Conservation (phyloP, 2,329 filamentous ascomycete genomes). For the Trichophyton verrucosum region DNA sequence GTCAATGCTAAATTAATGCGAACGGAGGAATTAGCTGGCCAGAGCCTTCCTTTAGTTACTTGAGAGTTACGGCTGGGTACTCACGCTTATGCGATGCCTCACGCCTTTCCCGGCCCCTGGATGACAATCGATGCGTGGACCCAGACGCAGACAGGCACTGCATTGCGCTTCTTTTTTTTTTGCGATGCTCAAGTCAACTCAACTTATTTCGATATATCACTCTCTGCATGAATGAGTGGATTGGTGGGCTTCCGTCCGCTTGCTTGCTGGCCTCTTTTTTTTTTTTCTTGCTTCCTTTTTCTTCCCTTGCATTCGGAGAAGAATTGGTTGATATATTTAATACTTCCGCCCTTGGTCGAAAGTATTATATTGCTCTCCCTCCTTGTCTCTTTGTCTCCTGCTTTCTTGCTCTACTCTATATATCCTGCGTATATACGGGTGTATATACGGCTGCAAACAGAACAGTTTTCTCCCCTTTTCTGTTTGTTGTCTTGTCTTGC, state of each 20-base stretch:
- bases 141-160: neutral
- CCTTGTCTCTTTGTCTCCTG: neutral
- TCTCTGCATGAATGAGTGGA: neutral
- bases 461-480: neutral
- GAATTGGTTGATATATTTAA: neutral
- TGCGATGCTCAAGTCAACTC: neutral
- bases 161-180: neutral
- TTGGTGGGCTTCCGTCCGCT: neutral
- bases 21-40: neutral
- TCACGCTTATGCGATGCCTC: neutral
- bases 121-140: neutral
- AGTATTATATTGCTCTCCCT: neutral
- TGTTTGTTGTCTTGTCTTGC: conserved; percentile 5
- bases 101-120: neutral
- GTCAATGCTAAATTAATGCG: neutral
- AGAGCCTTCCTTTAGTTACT: neutral
- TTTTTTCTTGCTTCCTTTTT: neutral
- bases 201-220: neutral
- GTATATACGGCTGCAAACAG: neutral
- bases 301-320: neutral
- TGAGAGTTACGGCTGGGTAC: neutral
- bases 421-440: neutral
- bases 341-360: neutral
- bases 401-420: neutral
- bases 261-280: neutral